Evolutionary conservation across 2,329 filamentous ascomycete genomes (phyloP).

Genomic region (Didymella glomerata): DNA sequence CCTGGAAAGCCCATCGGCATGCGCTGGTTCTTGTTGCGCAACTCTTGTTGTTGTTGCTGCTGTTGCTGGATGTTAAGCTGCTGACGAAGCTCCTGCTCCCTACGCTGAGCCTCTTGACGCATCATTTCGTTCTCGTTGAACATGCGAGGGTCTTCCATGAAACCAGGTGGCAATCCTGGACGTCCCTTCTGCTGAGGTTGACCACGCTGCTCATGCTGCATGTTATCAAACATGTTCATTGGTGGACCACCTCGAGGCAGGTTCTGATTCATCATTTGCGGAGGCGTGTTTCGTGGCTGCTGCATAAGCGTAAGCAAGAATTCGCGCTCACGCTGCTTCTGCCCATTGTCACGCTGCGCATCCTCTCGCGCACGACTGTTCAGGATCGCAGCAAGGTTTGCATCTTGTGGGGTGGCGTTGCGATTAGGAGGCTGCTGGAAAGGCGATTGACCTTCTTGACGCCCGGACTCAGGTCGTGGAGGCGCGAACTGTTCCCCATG

Average conservation of each 20-base stretch:
- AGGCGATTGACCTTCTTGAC: constrained; percentile 41
- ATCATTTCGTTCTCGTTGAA: constrained; percentile 45
- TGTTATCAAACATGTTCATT: constrained; percentile 47
- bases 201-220: constrained; percentile 39
- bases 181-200: constrained; percentile 51
- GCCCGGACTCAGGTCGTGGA: constrained; percentile 44
- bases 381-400: constrained; percentile 47
- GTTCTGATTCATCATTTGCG: constrained; percentile 45
- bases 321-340: no score
- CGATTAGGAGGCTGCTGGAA: constrained; percentile 44
- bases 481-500: constrained; percentile 43
- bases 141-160: constrained; percentile 50
- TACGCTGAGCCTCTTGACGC: constrained; percentile 44
- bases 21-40: constrained; percentile 45
- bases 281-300: constrained; percentile 54
- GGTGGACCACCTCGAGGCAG: constrained; percentile 48
- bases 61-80: constrained; percentile 28
- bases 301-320: constrained; percentile 88
- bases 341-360: constrained; percentile 47
- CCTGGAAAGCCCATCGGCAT: constrained; percentile 45
- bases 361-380: constrained; percentile 52
- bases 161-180: constrained; percentile 48
- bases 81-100: constrained; percentile 44
- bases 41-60: constrained; percentile 48
- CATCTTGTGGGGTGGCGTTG: constrained; percentile 44